Evolutionary conservation across 1,284 basidiomycete genomes (phyloP).

Genomic region (Neonothopanus nambi): DNA sequence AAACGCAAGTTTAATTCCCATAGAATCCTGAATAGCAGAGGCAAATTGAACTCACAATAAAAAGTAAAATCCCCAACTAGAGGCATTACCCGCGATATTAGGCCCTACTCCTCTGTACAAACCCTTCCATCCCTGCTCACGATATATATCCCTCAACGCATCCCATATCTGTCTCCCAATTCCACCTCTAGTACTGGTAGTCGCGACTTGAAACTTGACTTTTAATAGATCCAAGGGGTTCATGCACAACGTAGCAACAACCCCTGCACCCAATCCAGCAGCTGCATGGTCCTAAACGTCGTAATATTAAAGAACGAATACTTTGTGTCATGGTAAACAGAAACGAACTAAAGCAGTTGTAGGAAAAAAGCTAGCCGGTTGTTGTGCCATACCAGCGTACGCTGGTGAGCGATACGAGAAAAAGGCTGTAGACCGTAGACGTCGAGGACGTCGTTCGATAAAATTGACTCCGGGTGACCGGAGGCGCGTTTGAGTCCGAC

Average conservation of each 20-base stretch:
- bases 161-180: conserved; percentile 80
- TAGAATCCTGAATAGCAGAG: neutral
- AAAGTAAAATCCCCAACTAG: conserved; percentile 98
- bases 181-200: conserved; percentile 57
- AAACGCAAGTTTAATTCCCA: too few relatives aligned
- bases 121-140: conserved; percentile 78
- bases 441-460: too few relatives aligned
- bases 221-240: conserved; percentile 98
- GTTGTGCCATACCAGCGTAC: conserved; percentile 27
- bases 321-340: too few relatives aligned
- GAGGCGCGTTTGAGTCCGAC: too few relatives aligned
- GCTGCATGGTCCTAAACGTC: conserved; percentile 93
- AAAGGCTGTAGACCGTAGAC: too few relatives aligned
- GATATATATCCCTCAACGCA: conserved; percentile 75
- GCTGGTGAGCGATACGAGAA: conserved; percentile 3
- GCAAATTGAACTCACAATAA: conserved; percentile 77
- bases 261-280: conserved; percentile 91
- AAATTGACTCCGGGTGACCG: too few relatives aligned
- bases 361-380: conserved; percentile 70
- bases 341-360: conserved; percentile 61
- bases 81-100: conserved; percentile 95
- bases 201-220: conserved; percentile 92
- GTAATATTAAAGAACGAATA: too few relatives aligned
- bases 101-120: conserved; percentile 90
- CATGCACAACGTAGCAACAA: conserved; percentile 93